These are phyloP conservation scores for Senna siamea DNA, from an alignment of 306 rosid genomes.

Conservation along the genomic window DNA sequence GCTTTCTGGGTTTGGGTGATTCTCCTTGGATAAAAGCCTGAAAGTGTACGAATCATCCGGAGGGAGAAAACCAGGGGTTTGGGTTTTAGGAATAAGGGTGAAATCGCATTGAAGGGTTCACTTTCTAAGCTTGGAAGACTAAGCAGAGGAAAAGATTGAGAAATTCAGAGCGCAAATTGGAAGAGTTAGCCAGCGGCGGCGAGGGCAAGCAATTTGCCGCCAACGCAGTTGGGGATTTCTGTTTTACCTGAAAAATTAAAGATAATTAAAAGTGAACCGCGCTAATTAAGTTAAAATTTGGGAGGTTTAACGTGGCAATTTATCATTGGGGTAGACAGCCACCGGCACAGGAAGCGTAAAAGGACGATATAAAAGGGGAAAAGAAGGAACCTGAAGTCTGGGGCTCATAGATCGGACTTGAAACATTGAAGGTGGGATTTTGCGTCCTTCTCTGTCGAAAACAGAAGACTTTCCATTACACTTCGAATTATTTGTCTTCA, in stretches of 20 bases:
- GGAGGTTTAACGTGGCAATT: constrained; percentile 29
- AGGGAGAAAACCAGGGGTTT: constrained; percentile 31
- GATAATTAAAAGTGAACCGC: constrained; percentile 23
- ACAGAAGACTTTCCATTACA: neutral
- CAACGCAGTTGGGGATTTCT: neutral
- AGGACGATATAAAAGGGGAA: neutral
- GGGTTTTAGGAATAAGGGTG: neutral
- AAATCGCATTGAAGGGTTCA: constrained; percentile 8
- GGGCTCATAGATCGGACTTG: neutral
- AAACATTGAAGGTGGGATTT: constrained; percentile 18
- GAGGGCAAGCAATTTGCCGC: constrained; percentile 16
- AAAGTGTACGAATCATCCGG: neutral
- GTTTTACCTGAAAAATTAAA: neutral
- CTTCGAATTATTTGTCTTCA: neutral
- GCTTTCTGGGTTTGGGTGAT: neutral
- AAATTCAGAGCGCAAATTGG: constrained; percentile 2
- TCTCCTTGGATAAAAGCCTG: neutral
- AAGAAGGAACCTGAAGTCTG: neutral
- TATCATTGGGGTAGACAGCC: constrained; percentile 7
- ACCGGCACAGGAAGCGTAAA: constrained; percentile 1
- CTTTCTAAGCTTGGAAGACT: constrained; percentile 29
- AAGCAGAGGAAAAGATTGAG: neutral
- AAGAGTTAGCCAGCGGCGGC: constrained; percentile 15
- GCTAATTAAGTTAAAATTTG: constrained; percentile 22
- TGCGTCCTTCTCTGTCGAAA: neutral